A percentile compares a stretch with the other conserved stretches of the same genome.
Evolutionary conservation across 257 asterid genomes (phyloP).

Genomic region (Capsicum chinense): DNA sequence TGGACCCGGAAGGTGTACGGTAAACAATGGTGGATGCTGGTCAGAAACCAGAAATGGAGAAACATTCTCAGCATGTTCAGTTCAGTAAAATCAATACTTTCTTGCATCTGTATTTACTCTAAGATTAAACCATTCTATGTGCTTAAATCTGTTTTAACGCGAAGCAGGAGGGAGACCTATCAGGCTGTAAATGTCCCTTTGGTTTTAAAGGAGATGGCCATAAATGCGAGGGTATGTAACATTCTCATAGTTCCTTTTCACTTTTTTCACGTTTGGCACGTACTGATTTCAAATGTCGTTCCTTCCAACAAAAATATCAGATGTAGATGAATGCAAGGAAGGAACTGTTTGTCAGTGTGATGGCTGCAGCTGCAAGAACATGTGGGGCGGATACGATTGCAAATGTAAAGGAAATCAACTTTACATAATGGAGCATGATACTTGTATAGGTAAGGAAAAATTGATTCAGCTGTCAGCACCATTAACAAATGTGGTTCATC

Average conservation of each 20-base stretch:
- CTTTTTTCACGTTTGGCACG: background rate
- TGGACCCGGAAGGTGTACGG: conserved; percentile 88
- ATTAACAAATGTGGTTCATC: background rate
- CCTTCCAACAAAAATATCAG: conserved; percentile 39
- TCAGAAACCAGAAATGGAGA: conserved; percentile 57
- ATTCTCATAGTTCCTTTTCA: background rate
- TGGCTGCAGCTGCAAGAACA: conserved; percentile 84
- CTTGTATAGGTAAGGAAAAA: conserved; percentile 68
- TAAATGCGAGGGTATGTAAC: conserved; percentile 64
- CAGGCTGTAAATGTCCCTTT: conserved; percentile 81
- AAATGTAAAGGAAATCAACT: conserved; percentile 66
- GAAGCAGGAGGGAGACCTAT: conserved; percentile 60
- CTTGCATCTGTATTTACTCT: background rate
- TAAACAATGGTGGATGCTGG: conserved; percentile 91
- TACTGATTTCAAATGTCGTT: background rate
- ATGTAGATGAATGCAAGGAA: conserved; percentile 82
- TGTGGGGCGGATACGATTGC: conserved; percentile 87
- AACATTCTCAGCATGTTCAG: conserved; percentile 78
- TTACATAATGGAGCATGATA: conserved; percentile 78
- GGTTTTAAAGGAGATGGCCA: conserved; percentile 87
- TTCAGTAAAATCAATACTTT: conserved; percentile 42
- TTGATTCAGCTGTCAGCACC: background rate
- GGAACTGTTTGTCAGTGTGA: conserved; percentile 69
- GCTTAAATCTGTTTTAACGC: conserved; percentile 15
- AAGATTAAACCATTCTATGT: background rate